A percentile compares a stretch with the other conserved stretches of the same genome.
These are phyloP conservation scores for Amanita pallidorosea DNA, from an alignment of 768 basidiomycete genomes.

Conservation along the genomic window DNA sequence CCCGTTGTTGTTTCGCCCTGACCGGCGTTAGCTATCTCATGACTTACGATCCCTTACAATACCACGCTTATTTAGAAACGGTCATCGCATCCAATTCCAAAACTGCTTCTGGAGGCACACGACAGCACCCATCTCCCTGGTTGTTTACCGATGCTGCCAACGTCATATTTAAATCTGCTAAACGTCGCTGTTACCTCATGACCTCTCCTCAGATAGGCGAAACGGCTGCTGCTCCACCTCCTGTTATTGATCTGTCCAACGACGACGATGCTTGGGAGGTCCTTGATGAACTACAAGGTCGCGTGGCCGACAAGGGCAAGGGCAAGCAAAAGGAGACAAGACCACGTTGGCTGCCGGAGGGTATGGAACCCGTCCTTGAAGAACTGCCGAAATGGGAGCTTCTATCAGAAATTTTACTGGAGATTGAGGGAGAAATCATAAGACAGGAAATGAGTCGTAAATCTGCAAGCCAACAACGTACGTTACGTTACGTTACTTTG, in stretches of 20 bases:
- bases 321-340: conserved; percentile 17
- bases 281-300: conserved; percentile 51
- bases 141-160: conserved; percentile 89
- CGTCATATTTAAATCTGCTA: conserved; percentile 71
- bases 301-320: conserved; percentile 10
- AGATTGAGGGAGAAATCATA: conserved; percentile 82
- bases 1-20: neutral
- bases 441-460: conserved; percentile 36
- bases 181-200: conserved; percentile 68
- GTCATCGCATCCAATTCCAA: conserved; percentile 51
- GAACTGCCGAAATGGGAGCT: conserved; percentile 93
- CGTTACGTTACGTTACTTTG: too few relatives aligned
- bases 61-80: conserved; percentile 86
- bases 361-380: conserved; percentile 80
- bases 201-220: conserved; percentile 16
- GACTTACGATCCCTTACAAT: conserved; percentile 83
- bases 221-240: conserved; percentile 9
- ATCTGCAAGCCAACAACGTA: conserved; percentile 14
- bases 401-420: conserved; percentile 74
- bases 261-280: conserved; percentile 73
- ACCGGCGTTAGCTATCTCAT: conserved; percentile 58
- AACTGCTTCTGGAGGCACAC: conserved; percentile 36
- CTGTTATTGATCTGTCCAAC: conserved; percentile 30
- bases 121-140: conserved; percentile 76
- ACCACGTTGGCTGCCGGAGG: conserved; percentile 59